Base-by-base conservation (phyloP, 2,329 filamentous ascomycete genomes). In the Leptographium flavum region DNA sequence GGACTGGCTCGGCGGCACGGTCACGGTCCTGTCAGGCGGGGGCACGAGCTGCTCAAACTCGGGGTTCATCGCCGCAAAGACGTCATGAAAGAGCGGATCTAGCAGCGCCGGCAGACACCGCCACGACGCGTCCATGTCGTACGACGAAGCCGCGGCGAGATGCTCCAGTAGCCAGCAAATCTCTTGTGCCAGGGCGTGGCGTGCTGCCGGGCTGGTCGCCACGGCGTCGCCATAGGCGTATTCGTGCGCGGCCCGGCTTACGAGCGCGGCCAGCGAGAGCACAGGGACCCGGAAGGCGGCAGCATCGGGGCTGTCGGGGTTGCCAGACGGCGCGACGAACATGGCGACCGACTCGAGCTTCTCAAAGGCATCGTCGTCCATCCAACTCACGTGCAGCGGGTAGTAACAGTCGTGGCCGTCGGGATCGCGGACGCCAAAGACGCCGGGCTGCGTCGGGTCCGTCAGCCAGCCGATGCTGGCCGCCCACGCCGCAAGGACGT, bases 401-500 rank as follows among this genome's bases (percentile, higher is more conserved):
- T 59, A 59, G n/a, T n/a, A n/a, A 5, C 59, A 11, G 1, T 46
- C 17, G 17, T 59, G 57, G 40, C 58, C 63, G 10, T 14, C 28
- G 5, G 9, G 10, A 3, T 42, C 25, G 15, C 27, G 39, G 25
- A 74, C 60, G 0, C 63, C 65, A 36, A 74, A 64, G 0, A 63
- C 62, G 15, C 68, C 62, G 4, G 51, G 54, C 36, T 59, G 61
- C 0, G 57, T 58, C 1, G 50, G 45, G 14, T 58, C 53, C 0
- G 50, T 32, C 25, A 47, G 43, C 54, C 63, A 61, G 10, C 62
- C 64, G 3, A 57, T 50, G 0, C 60, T 52, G 1, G 53, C 50
- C 0, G 64, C 65, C 70, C 71, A 73, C 21, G 57, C 53, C 15
- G 56, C 52, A 21, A 71, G 54, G 8, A 63, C 61, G 14, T 63